phyloP scores from a whole-genome alignment of 2,329 filamentous ascomycete genomes.

The Knufia fluminis region DNA sequence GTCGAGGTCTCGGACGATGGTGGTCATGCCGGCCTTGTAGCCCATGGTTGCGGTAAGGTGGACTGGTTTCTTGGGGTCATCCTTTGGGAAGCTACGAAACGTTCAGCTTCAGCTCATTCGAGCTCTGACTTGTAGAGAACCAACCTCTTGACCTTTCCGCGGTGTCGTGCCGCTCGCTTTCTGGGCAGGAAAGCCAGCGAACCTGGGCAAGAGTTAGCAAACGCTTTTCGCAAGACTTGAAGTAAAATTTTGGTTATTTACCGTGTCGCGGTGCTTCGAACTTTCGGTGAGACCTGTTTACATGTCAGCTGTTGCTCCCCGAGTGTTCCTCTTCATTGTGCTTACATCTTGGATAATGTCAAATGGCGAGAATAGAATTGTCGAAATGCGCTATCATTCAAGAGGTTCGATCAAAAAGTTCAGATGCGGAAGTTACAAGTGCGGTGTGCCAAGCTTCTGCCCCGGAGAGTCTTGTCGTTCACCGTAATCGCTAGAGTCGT shows the following conservation, averaged over 20 bases:
- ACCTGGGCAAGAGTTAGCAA: constrained; percentile 32
- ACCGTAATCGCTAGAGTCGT: too few species aligned
- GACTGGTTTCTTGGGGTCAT: constrained; percentile 99
- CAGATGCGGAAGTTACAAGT: background rate
- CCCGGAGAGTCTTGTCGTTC: too few species aligned
- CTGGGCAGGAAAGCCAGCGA: constrained; percentile 78
- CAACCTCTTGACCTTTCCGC: constrained; percentile 98
- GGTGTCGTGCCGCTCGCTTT: constrained; percentile 89
- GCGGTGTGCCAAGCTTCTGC: too few species aligned
- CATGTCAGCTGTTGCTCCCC: constrained; percentile 2
- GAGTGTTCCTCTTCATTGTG: background rate
- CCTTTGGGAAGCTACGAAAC: constrained; percentile 82
- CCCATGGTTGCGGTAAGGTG: constrained; percentile 97
- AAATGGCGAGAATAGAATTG: background rate
- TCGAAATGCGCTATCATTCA: background rate
- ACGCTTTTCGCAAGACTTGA: constrained; percentile 8
- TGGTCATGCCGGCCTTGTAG: constrained; percentile 99
- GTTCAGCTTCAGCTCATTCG: constrained; percentile 23
- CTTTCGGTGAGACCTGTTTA: constrained; percentile 50
- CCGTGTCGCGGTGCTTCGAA: constrained; percentile 91
- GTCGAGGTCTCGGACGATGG: constrained; percentile 98
- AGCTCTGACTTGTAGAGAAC: constrained; percentile 23
- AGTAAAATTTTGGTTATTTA: constrained; percentile 35
- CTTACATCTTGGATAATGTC: constrained; percentile 6
- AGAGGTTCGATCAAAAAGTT: background rate